Base-by-base conservation (phyloP, 2,329 filamentous ascomycete genomes). In the Neonectria ditissima region DNA sequence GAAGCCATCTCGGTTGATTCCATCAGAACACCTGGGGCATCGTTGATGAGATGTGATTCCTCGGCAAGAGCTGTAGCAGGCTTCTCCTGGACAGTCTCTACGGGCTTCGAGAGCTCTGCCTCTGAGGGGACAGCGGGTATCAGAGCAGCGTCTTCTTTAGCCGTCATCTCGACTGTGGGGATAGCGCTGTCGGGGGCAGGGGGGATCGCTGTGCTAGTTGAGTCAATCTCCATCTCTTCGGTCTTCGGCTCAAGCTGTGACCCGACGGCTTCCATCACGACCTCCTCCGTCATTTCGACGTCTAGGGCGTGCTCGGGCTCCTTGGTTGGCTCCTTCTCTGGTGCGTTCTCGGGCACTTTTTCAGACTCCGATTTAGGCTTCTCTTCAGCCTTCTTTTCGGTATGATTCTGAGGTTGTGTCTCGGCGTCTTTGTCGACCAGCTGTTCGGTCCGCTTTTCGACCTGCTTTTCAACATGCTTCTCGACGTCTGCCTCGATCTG, bases 141-240 rank as follows among this genome's bases (percentile, higher is more conserved):
- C 13, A 43, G 18, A 10, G 16, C 16, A 3, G 44, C 18, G 3
- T 55, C 55, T 53, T 59, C 52, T 48, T 28, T 53, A 18, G 20
- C 20, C 6, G 34, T 18, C 4, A 48, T n/a, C 22, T 64, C 66
- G n/a, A 62, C 45, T 3, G 43, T 45, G 2, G 63, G 57, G 4
- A 62, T n/a, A 22, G 53, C 47, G 11, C 28, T 48, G 11, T 69
- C 67, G 3, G 65, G 61, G 13, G 53, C 50, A 22, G 59, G 37
- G 9, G 62, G 62, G 16, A 62, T 47, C 10, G 62, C 58, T 16
- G 51, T 28, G 14, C 53, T 55, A 24, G 68, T 65, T 20, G 69
- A 65, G 48, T 82, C 80, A 8, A 78, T 73, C 10, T 83, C 81
- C 76, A 81, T 79, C 47, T 82, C 78, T 59, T 82, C 81, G 1